Base-by-base conservation (phyloP, 75 land plant genomes). In the Ceratopteris richardii region DNA sequence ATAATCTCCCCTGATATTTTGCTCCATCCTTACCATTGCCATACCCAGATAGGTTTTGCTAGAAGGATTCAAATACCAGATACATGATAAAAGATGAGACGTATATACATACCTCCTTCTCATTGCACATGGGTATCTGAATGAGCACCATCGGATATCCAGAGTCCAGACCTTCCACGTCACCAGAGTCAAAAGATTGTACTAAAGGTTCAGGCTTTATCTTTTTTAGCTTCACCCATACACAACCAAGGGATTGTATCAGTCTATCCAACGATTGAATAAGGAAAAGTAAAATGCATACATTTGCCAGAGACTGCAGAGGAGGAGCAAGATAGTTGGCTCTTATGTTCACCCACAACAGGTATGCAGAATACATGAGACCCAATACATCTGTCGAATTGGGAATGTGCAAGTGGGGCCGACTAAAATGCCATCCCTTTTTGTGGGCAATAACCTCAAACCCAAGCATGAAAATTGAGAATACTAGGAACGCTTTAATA, bases 71-170 rank as follows among this genome's bases (percentile, higher is more conserved):
- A n/a, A n/a, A n/a, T n/a, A n/a, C n/a, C n/a, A n/a, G n/a, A n/a
- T n/a, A n/a, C n/a, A n/a, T n/a, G 37, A 33, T 9, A 33, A 33
- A 33, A 33, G 9, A 33, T 4, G 37, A 33, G 37, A 9, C 9
- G 3, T 33, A 33, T 33, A 9, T 3, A 33, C 37, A 16, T 66
- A 86, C 88, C 88, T 84, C 88, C 51, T 56, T 78, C 40, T 87
- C 88, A 53, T 84, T 84, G 69, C 91, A 84, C 85, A 82, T 82
- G 1, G 85, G 91, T 47, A 87, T 84, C 76, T 87, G 91, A 47
- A 87, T 72, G 21, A 87, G 80, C 18, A 87, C 88, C 88, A 78
- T 87, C 7, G 93, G 93, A 50, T 81, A 81, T 37, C 80, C 76
- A 44, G 54, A 55, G 11, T 63, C 58, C 3, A 73, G 70, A 18